Base-by-base conservation (phyloP, 805 yeast genomes). In the Cyberlindnera misumaiensis region DNA sequence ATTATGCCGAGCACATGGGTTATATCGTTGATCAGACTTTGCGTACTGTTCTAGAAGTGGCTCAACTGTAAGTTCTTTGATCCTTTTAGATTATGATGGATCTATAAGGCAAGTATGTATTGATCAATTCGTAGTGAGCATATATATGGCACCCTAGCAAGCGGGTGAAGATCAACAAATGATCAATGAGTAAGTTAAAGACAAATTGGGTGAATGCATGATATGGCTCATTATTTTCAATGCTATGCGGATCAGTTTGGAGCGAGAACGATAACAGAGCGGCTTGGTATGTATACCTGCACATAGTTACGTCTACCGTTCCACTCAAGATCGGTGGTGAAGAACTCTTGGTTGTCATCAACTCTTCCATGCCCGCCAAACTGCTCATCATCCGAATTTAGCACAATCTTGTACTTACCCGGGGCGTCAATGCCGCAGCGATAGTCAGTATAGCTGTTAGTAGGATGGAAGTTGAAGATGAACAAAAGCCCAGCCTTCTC, bases 391-490 rank as follows among this genome's bases (percentile, higher is more conserved):
- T 90, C 98, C 3, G 89, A 69, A 54, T 83, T 83, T 52, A 93
- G 65, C 22, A 85, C 79, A 36, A 89, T 69, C 47, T 69, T 72
- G 59, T 90, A 90, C 35, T 65, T 67, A 7, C 97, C 98, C 0
- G 90, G 69, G 11, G 52, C 64, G 20, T 90, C 88, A 15, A 86
- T 85, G n/a, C 98, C 97, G 34, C 90, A 70, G 56, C 95, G 76
- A 64, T 89, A 90, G 62, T 87, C 96, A 2, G 85, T 68, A 60
- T 68, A 90, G 2, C 95, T 83, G 40, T 85, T 66, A 0, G 83
- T 73, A 25, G 95, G 95, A 61, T 90, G 86, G 71, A 93, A 86
- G 62, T 93, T 90, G 70, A 89, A 88, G 24, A 89, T 69, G 53
- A 90, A 93, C 36, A 93, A 55, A 25, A 86, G 70, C 1, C 89